Base-by-base conservation (phyloP, 148 eudicot species). In the Agrostemma githago region DNA sequence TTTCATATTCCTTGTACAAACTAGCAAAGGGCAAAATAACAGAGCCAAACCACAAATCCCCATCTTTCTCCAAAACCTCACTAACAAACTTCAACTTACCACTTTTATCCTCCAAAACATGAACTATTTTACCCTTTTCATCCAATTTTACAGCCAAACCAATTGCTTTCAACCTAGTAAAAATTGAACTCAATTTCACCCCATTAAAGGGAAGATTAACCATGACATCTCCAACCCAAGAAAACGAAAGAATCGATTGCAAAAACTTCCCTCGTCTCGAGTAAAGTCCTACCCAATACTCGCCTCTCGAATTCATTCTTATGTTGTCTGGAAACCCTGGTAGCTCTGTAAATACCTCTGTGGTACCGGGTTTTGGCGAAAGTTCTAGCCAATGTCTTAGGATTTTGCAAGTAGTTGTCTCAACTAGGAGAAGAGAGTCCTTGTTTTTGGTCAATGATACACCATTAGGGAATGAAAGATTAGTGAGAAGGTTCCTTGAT, bases 241-340 rank as follows among this genome's bases (percentile, higher is more conserved):
- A 69, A 67, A 57, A 62, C 0, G 89, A 86, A 14, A 87, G 74
- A 0, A 80, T 8, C 89, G 86, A 84, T 43, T 80, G 72, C 78
- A 85, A 56, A 12, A 85, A 10, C 4, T 58, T 68, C 8, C 83
- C 84, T 73, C 76, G 78, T 73, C 73, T 86, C 2, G 89, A 84
- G 73, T 87, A 81, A 54, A 94, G 70, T 59, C 87, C 97, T 2
- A 94, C 90, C 98, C 98, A 94, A 79, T 84, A 89, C 43, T 92
- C 93, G 0, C 90, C 96, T 6, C 80, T 81, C 0, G 74, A 53
- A 44, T 85, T 92, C 72, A 79, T 79, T 54, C 73, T 85, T 2
- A 90, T 85, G 78, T 90, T 90, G 81, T 90, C 96, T 9, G 96
- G 90, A 64, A 81, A 94, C 11, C 98, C 96, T 0, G 77, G 84